phyloP scores from a whole-genome alignment of 2,329 filamentous ascomycete species.

The Lomentospora prolificans region DNA sequence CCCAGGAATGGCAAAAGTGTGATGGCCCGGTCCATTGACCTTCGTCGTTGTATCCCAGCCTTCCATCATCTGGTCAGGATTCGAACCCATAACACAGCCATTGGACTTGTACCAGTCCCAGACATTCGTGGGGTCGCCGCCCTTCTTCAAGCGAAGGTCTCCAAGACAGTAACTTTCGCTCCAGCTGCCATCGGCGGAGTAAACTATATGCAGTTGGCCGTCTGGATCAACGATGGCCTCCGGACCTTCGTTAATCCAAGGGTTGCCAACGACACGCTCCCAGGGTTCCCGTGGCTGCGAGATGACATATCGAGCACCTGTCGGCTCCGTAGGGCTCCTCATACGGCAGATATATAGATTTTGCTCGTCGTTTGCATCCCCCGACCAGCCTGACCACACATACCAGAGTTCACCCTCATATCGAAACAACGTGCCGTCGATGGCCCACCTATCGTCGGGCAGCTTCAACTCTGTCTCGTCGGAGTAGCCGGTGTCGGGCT shows the following conservation, averaged over 20 bases:
- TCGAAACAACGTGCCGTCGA: constrained; percentile 15
- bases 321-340: constrained; percentile 13
- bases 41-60: constrained; percentile 16
- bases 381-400: constrained; percentile 18
- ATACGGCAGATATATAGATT: constrained; percentile 17
- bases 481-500: constrained; percentile 12
- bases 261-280: constrained; percentile 12
- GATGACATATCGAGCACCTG: constrained; percentile 15
- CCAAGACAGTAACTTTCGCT: constrained; percentile 16
- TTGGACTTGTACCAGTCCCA: constrained; percentile 20
- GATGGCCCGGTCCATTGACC: constrained; percentile 17
- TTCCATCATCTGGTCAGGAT: constrained; percentile 16
- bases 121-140: constrained; percentile 16
- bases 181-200: constrained; percentile 19
- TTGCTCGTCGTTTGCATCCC: constrained; percentile 12
- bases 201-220: constrained; percentile 18
- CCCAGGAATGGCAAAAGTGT: constrained; percentile 15
- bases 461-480: constrained; percentile 13
- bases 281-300: constrained; percentile 17
- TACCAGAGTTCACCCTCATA: constrained; percentile 15
- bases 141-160: constrained; percentile 16
- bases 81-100: constrained; percentile 17
- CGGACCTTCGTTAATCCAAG: constrained; percentile 16
- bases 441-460: constrained; percentile 17
- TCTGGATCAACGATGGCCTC: constrained; percentile 16